These are phyloP conservation scores for Byssochlamys sp. DNA, from an alignment of 2,329 filamentous ascomycete genomes.

Conservation along the genomic window DNA sequence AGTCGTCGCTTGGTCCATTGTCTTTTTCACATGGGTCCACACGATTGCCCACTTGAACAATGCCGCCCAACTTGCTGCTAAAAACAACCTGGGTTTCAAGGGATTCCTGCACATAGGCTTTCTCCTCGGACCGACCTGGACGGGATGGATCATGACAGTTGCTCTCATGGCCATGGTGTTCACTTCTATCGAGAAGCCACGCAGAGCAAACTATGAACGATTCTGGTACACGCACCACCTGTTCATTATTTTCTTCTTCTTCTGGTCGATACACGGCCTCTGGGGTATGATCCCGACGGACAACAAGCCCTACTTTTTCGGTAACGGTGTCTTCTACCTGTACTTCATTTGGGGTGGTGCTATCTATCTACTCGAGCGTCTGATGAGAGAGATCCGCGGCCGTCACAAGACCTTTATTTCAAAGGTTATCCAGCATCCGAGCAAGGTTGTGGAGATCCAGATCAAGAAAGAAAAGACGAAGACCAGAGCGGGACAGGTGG, in stretches of 20 bases:
- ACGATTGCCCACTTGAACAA: slow-evolving; percentile 83
- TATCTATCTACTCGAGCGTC: slow-evolving; percentile 67
- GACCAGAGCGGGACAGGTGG: slow-evolving; percentile 61
- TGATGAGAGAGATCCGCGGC: slow-evolving; percentile 68
- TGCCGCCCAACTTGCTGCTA: slow-evolving; percentile 64
- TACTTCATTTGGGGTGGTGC: slow-evolving; percentile 82
- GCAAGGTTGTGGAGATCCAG: slow-evolving; percentile 81
- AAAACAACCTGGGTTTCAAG: slow-evolving; percentile 67
- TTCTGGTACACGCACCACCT: slow-evolving; percentile 89
- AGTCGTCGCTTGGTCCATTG: slow-evolving; percentile 71
- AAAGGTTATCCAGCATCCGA: slow-evolving; percentile 81
- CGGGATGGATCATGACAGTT: slow-evolving; percentile 73
- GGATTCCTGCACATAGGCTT: slow-evolving; percentile 71
- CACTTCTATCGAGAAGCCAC: slow-evolving; percentile 67
- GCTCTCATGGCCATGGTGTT: slow-evolving; percentile 68
- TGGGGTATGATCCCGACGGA: slow-evolving; percentile 88
- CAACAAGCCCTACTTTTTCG: slow-evolving; percentile 59
- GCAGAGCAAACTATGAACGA: slow-evolving; percentile 73
- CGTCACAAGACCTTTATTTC: slow-evolving; percentile 77
- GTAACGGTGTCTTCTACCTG: slow-evolving; percentile 75
- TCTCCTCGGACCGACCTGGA: slow-evolving; percentile 72
- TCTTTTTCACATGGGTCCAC: slow-evolving; percentile 80
- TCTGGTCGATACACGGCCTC: slow-evolving; percentile 81
- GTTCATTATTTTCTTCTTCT: slow-evolving; percentile 79
- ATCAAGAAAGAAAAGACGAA: slow-evolving; percentile 84